Evolutionary conservation across 106 monocot genomes (phyloP), one percentile per base, ranked within the genome.

Genomic region (Amphibolis antarctica): DNA sequence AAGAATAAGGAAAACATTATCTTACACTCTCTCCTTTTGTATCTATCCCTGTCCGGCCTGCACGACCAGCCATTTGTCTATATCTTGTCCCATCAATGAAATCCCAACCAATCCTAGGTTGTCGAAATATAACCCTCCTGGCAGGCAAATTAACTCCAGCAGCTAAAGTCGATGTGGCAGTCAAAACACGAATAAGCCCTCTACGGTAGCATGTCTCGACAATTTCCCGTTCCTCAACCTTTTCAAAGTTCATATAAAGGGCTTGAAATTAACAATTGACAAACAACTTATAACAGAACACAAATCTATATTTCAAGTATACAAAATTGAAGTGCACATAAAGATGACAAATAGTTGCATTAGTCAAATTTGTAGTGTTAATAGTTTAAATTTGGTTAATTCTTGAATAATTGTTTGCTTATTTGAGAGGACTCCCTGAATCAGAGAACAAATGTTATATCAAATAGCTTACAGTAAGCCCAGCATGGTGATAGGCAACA

Each of bases 111-210:
- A 98, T 78, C 68, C 75, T 78, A 44, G 98, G 91, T 64, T 98
- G 98, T 42, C 98, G 80, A 71, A 98, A 98, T 82, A 98, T 98
- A n/a, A 98, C 98, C 63, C 91, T 68, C 59, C 98, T 84, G 42
- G 98, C 98, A 66, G 98, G 98, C 71, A 98, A 82, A 70, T 98
- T 98, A 63, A 98, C 98, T 42, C 98, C 98, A 68, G 98, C 98
- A 67, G 98, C 91, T 77, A 98, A 83, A 28, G 98, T 98, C n/a
- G 98, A 98, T 55, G 98, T 98, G 42, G 98, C 98, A 67, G 91
- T 87, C 81, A 98, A 69, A 29, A 98, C 91, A 74, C 82, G 86
- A 21, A 98, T 70, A 66, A 98, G 71, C 66, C 98, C 98, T 68
- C 81, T 98, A 43, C 98, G 81, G 52, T 91, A 98, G 65, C 90